Evolutionary conservation across 1,284 basidiomycete species (phyloP), one percentile per base, ranked within the genome.

Genomic region (Cryptococcus sp.): DNA sequence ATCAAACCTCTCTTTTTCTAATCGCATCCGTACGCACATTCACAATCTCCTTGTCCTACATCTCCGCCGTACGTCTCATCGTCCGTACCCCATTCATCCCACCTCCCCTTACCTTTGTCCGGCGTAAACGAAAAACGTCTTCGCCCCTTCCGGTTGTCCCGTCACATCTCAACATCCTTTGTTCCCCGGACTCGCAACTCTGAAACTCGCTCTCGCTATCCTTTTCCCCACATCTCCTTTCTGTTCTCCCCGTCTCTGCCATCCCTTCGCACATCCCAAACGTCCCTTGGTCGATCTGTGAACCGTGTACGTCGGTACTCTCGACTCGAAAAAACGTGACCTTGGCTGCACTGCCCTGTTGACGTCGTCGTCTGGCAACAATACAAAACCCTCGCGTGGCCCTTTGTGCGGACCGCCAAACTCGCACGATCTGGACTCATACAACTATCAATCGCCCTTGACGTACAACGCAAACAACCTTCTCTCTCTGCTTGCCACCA

Each of bases 401-500:
- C 45, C 45, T 46, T 16, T 16, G 16, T 46, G 45, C 45, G 26
- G 26, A 29, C 26, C 26, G 10, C 26, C 26, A 10, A 10, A 29
- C 10, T 29, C 26, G 26, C 26, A 29, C 26, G 26, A 29, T 10
- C 10, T 29, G 26, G 26, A 29, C 26, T 5, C 26, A 5, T 29
- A 10, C 26, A 5, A 29, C 10, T 10, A 29, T 10, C 26, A 29
- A 29, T 29, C 26, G 10, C 26, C 26, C 4, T 26, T 13, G 13
- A 4, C 40, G 40, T 8, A 50, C 25, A 25, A 50, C 48, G 20
- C 46, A 17, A 4, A 29, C 5, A 17, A 4, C 16, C 5, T 17
- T 17, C 16, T 25, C 8, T 6, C 6, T 43, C 40, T 43, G 40
- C 39, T 25, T 41, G 29, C 38, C 58, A 62, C 17, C 50, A 69